These are phyloP conservation scores for Akanthomyces dipterigenus DNA, from an alignment of 2,329 filamentous ascomycete species.

Conservation along the genomic window DNA sequence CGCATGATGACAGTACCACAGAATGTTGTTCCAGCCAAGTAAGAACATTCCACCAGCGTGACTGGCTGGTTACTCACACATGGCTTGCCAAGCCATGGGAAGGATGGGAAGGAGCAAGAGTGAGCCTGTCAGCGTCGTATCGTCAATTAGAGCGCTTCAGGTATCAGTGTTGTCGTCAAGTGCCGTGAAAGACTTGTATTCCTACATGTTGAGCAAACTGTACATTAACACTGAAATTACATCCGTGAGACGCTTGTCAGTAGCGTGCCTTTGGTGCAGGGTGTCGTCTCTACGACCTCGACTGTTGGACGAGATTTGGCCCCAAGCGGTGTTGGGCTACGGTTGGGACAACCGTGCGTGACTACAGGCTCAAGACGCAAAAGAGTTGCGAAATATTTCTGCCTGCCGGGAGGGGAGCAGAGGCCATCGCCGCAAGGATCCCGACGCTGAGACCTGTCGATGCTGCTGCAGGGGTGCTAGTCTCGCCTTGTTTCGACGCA, in stretches of 20 bases:
- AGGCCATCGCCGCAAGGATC: neutral
- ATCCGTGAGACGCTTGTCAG: neutral
- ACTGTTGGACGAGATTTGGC: neutral
- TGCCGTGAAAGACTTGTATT: neutral
- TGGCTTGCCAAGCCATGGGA: neutral
- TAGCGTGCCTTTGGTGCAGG: neutral
- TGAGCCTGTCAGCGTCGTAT: neutral
- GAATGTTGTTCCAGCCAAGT: neutral
- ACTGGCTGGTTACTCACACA: neutral
- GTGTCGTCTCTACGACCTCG: too few species aligned
- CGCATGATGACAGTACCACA: neutral
- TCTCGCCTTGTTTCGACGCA: slow-evolving; percentile 6
- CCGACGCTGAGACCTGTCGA: neutral
- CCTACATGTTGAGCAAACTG: neutral
- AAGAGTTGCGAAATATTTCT: neutral
- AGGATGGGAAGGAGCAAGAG: too few species aligned
- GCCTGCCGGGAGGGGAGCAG: neutral
- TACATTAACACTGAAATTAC: neutral
- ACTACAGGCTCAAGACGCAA: neutral
- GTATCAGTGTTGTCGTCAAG: neutral
- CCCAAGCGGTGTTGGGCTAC: neutral
- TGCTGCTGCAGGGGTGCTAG: slow-evolving; percentile 1
- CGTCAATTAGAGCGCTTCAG: neutral
- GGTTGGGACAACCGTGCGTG: neutral
- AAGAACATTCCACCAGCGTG: neutral